Conservation (phyloP, 768 basidiomycete species). For the Mycena latifolia region DNA sequence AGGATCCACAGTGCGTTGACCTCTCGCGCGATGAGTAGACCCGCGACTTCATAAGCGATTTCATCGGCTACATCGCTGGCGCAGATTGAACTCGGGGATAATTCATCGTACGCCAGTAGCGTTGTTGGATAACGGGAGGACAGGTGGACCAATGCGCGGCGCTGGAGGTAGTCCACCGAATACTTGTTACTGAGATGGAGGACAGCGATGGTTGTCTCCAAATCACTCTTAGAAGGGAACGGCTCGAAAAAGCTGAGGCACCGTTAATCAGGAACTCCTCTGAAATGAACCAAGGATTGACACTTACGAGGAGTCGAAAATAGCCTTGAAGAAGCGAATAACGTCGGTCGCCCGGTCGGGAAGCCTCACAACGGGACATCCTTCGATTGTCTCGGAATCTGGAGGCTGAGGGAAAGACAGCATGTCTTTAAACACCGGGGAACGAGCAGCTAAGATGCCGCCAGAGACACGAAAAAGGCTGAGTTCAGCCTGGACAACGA, state of each 20-base stretch:
- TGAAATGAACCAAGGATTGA: neutral
- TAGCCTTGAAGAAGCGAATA: slow-evolving; percentile 19
- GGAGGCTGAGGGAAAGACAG: slow-evolving; percentile 35
- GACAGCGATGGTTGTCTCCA: neutral
- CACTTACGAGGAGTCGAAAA: slow-evolving; percentile 20
- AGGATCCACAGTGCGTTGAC: slow-evolving; percentile 31
- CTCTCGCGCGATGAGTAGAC: slow-evolving; percentile 19
- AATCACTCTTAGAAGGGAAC: neutral
- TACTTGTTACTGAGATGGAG: slow-evolving; percentile 28
- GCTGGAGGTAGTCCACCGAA: slow-evolving; percentile 20
- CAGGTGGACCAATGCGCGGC: slow-evolving; percentile 28
- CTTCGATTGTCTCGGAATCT: slow-evolving; percentile 35
- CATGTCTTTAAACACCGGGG: slow-evolving; percentile 43
- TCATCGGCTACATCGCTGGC: too few species aligned
- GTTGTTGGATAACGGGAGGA: slow-evolving; percentile 17
- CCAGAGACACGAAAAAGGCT: slow-evolving; percentile 41
- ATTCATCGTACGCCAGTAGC: slow-evolving; percentile 1
- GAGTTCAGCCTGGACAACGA: slow-evolving; percentile 41
- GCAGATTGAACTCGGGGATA: too few species aligned
- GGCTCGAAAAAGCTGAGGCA: slow-evolving; percentile 22
- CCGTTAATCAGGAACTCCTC: neutral
- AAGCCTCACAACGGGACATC: slow-evolving; percentile 41
- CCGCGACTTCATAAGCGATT: neutral
- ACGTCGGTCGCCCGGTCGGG: slow-evolving; percentile 32
- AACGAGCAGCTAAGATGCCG: slow-evolving; percentile 38